Evolutionary conservation across 2,329 filamentous ascomycete species (phyloP), one percentile per base, ranked within the genome.

Genomic region (Arthrinium phaeospermum): DNA sequence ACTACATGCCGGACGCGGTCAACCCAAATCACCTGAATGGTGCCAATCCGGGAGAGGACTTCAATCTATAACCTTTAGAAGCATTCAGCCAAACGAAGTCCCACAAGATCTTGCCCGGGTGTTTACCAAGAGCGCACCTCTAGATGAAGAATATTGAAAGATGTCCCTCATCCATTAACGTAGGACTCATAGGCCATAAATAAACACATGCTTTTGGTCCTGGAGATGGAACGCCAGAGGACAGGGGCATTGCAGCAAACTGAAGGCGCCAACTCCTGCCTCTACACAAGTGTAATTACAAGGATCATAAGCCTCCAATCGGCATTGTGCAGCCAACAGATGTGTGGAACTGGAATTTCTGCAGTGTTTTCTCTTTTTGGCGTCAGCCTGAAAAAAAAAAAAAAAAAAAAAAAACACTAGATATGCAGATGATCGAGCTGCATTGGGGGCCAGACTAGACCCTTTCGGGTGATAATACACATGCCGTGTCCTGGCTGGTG

Each of bases 11-110:
- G 51, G 70, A 49, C 19, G 46, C 70, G 19, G 49, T 49, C n/a
- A 75, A 73, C 45, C 74, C 74, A 22, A 75, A 74, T 45, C 74
- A 75, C 30, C 8, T 68, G 10, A 41, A 71, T 34, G 72, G 71
- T 6, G 72, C 69, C 5, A 71, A 74, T 24, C 70, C 69, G 4
- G 71, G 68, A 37, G 70, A 75, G 44, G 74, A 73, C 47, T 73
- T 74, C 61, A 75, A 71, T 37, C 57, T 75, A 12, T 75, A 51
- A 70, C 37, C 37, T 22, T 49, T 6, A 10, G 7, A 6, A n/a
- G 7, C 10, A 22, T 22, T 10, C n/a, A n/a, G 24, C 12, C 51
- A 19, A 57, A 5, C 16, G 3, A 61, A 37, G 53, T 61, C 53
- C 53, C 37, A 37, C 24, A 57, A 19, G 4, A 19, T 30, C 51